Evolutionary conservation across 192 early-diverging fungal genomes (phyloP).

Genomic region (Umbelopsis sp.): DNA sequence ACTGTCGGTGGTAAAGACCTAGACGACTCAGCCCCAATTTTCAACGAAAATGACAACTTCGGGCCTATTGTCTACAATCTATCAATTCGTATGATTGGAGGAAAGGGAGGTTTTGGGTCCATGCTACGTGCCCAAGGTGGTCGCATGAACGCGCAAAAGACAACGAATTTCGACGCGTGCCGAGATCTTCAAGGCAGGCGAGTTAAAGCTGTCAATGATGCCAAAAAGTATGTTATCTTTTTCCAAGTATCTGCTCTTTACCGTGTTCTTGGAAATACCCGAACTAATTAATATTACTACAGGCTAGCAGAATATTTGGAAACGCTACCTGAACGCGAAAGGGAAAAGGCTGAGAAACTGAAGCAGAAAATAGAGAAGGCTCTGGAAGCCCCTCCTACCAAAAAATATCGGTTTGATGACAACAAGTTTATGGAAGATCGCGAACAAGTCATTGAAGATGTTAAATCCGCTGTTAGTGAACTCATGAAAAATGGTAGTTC

Average conservation of each 20-base stretch:
- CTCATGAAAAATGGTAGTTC: slow-evolving; percentile 21
- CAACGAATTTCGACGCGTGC: slow-evolving; percentile 91
- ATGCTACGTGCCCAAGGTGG: slow-evolving; percentile 93
- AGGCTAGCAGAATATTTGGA: slow-evolving; percentile 75
- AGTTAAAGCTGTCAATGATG: slow-evolving; percentile 87
- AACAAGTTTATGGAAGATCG: slow-evolving; percentile 66
- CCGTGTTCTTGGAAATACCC: background rate
- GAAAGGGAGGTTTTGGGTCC: slow-evolving; percentile 98
- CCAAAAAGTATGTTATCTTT: slow-evolving; percentile 69
- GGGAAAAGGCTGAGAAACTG: slow-evolving; percentile 58
- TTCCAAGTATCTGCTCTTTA: background rate
- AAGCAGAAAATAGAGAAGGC: slow-evolving; percentile 83
- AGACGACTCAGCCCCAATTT: slow-evolving; percentile 40
- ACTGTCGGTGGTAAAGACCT: slow-evolving; percentile 43
- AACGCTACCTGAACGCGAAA: slow-evolving; percentile 66
- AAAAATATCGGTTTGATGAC: slow-evolving; percentile 87
- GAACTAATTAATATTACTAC: slow-evolving; percentile 6
- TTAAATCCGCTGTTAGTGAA: slow-evolving; percentile 56
- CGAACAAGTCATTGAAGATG: slow-evolving; percentile 66
- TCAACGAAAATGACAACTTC: slow-evolving; percentile 15
- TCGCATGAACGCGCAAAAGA: slow-evolving; percentile 84
- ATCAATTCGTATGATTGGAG: slow-evolving; percentile 64
- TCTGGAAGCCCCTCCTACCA: slow-evolving; percentile 58
- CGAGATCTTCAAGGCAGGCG: slow-evolving; percentile 90
- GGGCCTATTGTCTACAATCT: slow-evolving; percentile 43